Conservation (phyloP, 306 rosid genomes). For the Lablab purpureus region DNA sequence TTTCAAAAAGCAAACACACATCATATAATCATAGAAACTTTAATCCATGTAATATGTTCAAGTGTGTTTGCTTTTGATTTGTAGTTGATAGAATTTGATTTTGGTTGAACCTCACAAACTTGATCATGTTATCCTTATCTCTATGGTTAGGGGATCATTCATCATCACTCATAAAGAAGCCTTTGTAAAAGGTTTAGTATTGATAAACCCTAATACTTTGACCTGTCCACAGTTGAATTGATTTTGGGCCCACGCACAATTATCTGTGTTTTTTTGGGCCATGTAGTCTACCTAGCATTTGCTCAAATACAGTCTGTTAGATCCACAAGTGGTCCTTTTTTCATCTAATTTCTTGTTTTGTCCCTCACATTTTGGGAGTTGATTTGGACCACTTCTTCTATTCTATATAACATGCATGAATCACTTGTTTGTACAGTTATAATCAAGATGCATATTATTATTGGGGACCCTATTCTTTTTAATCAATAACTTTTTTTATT, state of each 20-base stretch:
- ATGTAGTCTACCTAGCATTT: background rate
- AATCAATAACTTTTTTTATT: too few species aligned
- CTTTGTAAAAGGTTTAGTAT: background rate
- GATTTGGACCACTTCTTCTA: constrained; percentile 11
- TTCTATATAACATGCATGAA: background rate
- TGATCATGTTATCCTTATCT: background rate
- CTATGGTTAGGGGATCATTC: background rate
- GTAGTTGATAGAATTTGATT: too few species aligned
- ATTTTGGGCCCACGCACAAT: background rate
- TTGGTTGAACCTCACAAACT: background rate
- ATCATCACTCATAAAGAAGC: background rate
- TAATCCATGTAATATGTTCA: too few species aligned
- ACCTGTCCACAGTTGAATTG: background rate
- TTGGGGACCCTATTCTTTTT: background rate
- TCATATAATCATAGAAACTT: too few species aligned
- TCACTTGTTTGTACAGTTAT: background rate
- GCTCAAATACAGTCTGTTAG: background rate
- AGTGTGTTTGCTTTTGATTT: too few species aligned
- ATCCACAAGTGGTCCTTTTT: background rate
- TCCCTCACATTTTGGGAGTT: background rate
- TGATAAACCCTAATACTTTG: background rate
- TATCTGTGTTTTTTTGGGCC: background rate
- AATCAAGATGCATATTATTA: background rate
- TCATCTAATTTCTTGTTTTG: background rate
- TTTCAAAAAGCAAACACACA: too few species aligned